These are phyloP conservation scores for Oryza glumipatula DNA, from an alignment of 176 grass and related monocot species.

Conservation along the genomic window DNA sequence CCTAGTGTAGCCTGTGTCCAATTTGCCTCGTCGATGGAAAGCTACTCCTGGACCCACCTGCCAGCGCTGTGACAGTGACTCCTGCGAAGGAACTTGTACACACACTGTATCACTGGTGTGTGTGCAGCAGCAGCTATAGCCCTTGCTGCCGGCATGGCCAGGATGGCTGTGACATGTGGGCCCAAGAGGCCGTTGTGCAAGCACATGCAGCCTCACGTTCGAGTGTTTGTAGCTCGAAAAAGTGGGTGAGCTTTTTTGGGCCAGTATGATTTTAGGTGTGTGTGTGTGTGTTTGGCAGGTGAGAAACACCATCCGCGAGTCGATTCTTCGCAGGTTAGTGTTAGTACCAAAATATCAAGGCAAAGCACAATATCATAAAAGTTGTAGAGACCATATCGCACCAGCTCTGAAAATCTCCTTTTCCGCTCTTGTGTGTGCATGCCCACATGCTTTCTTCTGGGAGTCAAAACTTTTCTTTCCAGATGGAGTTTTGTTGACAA, in stretches of 20 bases:
- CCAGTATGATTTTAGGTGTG: constrained; percentile 25
- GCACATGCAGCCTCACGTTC: constrained; percentile 42
- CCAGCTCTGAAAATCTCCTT: background rate
- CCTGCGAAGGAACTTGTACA: background rate
- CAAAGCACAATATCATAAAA: background rate
- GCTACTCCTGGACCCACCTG: constrained; percentile 27
- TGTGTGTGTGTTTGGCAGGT: constrained; percentile 3
- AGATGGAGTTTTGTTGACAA: background rate
- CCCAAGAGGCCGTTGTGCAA: background rate
- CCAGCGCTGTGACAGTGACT: constrained; percentile 40
- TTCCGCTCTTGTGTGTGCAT: background rate
- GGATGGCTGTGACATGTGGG: constrained; percentile 34
- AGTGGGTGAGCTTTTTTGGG: background rate
- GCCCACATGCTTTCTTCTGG: background rate
- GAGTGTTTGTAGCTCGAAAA: constrained; percentile 9
- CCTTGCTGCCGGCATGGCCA: constrained; percentile 41
- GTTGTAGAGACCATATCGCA: background rate
- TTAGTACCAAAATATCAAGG: background rate
- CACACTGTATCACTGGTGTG: constrained; percentile 1
- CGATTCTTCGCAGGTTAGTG: constrained; percentile 25
- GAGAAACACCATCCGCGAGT: constrained; percentile 13
- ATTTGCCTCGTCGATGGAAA: constrained; percentile 18
- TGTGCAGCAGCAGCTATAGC: background rate
- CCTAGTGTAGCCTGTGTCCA: constrained; percentile 15
- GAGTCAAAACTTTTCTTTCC: background rate